These are phyloP conservation scores for Anastatica hierochuntica DNA, from an alignment of 345 rosid species.

Conservation along the genomic window DNA sequence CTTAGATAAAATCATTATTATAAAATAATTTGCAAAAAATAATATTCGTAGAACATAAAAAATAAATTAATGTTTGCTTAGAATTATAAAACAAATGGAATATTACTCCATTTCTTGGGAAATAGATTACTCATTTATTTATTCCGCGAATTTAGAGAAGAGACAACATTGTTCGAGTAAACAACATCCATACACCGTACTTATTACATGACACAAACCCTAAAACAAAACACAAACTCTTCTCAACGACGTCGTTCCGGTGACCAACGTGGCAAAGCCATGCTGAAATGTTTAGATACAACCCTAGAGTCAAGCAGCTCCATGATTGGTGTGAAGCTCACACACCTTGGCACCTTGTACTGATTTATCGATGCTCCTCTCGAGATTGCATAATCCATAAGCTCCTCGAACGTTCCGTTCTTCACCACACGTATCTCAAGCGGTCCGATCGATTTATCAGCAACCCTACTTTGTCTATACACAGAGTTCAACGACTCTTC, in stretches of 20 bases:
- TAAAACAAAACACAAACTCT: not conserved
- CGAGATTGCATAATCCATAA: slow-evolving; percentile 25
- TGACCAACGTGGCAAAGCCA: slow-evolving; percentile 57
- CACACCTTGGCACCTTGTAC: slow-evolving; percentile 29
- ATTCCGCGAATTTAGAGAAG: not conserved
- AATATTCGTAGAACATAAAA: no score
- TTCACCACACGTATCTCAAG: slow-evolving; percentile 70
- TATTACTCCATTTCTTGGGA: no score
- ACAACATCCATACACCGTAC: slow-evolving; percentile 15
- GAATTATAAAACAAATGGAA: no score
- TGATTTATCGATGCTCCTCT: slow-evolving; percentile 91
- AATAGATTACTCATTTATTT: no score
- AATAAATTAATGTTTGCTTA: no score
- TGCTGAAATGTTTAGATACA: slow-evolving; percentile 67
- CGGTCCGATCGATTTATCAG: slow-evolving; percentile 80
- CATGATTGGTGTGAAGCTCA: slow-evolving; percentile 14
- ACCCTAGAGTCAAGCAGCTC: slow-evolving; percentile 70
- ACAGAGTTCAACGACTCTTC: slow-evolving; percentile 75
- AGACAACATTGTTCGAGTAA: no score
- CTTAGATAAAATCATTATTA: no score
- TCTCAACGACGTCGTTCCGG: slow-evolving; percentile 40
- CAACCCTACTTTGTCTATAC: slow-evolving; percentile 80
- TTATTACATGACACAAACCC: slow-evolving; percentile 14
- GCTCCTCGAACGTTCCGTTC: slow-evolving; percentile 77
- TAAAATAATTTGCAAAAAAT: no score